A percentile compares a stretch with the other conserved stretches of the same genome.
Evolutionary conservation across 768 basidiomycete genomes (phyloP).

Genomic region (Chlorophyllum brunneum): DNA sequence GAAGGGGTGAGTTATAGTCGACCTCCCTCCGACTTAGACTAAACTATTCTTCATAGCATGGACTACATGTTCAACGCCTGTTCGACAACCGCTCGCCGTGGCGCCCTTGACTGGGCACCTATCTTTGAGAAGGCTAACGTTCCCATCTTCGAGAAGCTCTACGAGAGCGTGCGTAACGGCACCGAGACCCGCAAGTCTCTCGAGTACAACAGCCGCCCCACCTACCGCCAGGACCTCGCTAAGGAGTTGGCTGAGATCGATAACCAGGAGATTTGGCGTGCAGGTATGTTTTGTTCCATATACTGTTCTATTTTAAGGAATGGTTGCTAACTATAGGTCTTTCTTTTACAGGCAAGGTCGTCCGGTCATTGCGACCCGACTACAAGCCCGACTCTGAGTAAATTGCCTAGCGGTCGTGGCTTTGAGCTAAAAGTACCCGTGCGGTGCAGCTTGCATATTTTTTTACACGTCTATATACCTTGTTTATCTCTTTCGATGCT

Average conservation of each 20-base stretch:
- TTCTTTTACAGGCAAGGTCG: conserved; percentile 70
- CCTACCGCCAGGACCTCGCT: conserved; percentile 90
- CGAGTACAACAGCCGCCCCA: conserved; percentile 90
- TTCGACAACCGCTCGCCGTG: conserved; percentile 98
- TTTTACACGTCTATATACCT: neutral
- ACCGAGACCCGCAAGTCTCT: conserved; percentile 96
- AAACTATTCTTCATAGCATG: conserved; percentile 53
- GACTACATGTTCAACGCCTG: conserved; percentile 99
- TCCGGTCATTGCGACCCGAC: conserved; percentile 85
- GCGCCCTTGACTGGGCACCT: conserved; percentile 99
- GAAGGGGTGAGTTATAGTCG: conserved; percentile 61
- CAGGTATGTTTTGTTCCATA: conserved; percentile 57
- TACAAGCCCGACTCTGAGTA: conserved; percentile 63
- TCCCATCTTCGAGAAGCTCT: conserved; percentile 92
- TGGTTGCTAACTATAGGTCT: neutral
- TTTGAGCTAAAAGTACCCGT: conserved; percentile 2
- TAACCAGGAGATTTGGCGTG: conserved; percentile 98
- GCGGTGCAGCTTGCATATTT: neutral
- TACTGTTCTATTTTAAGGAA: neutral
- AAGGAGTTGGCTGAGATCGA: conserved; percentile 93
- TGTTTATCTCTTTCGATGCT: neutral
- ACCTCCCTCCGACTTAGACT: neutral
- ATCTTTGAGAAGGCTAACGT: conserved; percentile 92
- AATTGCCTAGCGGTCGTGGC: neutral
- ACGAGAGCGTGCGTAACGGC: conserved; percentile 91